Base-by-base conservation (phyloP, 2,329 filamentous ascomycete species). In the Grosmannia clavigera region DNA sequence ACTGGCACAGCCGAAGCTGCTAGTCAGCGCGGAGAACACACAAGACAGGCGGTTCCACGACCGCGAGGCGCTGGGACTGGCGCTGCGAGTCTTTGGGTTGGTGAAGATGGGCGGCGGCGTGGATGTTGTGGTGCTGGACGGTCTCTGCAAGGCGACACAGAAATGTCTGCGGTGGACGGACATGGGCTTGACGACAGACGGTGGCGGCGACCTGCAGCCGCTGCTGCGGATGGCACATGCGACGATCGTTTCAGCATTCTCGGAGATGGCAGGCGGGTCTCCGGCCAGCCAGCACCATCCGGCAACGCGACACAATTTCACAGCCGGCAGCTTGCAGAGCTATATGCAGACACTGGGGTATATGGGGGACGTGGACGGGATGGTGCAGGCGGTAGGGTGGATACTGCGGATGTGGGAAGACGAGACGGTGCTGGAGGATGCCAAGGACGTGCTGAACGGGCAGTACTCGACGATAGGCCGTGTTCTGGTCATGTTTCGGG, bases 291-390 rank as follows among this genome's bases (percentile, higher is more conserved):
- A 14, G 14, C 10, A 50, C 14, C 61, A 62, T 55, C 58, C 61
- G 22, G 46, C 58, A 16, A 61, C 72, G 62, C 70, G 79, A 2
- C 70, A 77, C 46, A 68, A 74, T 14, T 72, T 84, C 12, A 69
- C 70, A 11, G 76, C 79, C 7, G 70, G 71, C 25, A 70, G 77
- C 46, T 67, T 83, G 1, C 81, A 87, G 65, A 73, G 75, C 2
- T 87, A 88, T 67, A 77, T 90, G 68, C 78, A 84, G 55, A 77
- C 81, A 1, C 73, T 90, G 27, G 86, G 81, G 1, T 77, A 80
- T 58, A 70, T 83, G n/a, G 79, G 78, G 43, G 82, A 89, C 64
- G 75, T 76, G 56, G 72, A 78, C 2, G 82, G 79, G 57, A 81
- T 90, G 68, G 75, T 79, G 5, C 73, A 72, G 4, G 70, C 85